phyloP scores from a whole-genome alignment of 2,329 filamentous ascomycete species.

The Mollisiaceae sp. region DNA sequence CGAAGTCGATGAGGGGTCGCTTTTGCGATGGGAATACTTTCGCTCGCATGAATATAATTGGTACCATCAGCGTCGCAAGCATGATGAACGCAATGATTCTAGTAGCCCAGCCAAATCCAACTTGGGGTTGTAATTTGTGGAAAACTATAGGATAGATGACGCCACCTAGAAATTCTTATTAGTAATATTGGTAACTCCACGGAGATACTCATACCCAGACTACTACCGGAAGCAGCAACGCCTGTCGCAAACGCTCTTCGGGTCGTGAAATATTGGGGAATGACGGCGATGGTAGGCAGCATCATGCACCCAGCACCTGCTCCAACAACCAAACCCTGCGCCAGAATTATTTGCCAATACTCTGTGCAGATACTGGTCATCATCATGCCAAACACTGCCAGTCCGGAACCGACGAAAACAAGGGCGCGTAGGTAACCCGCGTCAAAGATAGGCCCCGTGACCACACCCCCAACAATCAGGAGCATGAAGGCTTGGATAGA shows the following conservation, averaged over 20 bases:
- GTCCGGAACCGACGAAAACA: constrained; percentile 34
- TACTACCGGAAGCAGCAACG: constrained; percentile 44
- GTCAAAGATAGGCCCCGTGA: constrained; percentile 36
- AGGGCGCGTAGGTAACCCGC: constrained; percentile 31
- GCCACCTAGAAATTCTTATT: constrained; percentile 39
- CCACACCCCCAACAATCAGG: constrained; percentile 43
- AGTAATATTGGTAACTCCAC: neutral
- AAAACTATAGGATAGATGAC: constrained; percentile 52
- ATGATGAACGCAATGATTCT: constrained; percentile 52
- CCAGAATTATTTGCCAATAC: constrained; percentile 60
- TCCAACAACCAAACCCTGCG: constrained; percentile 58
- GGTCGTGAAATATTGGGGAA: constrained; percentile 55
- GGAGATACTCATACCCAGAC: constrained; percentile 42
- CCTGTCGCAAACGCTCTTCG: constrained; percentile 44
- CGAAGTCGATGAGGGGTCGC: constrained; percentile 27
- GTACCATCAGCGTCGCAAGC: constrained; percentile 45
- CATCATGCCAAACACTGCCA: constrained; percentile 51
- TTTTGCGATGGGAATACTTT: constrained; percentile 27
- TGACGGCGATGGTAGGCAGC: constrained; percentile 65
- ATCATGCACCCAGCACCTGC: constrained; percentile 58
- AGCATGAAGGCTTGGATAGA: constrained; percentile 53
- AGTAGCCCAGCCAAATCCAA: constrained; percentile 52
- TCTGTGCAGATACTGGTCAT: constrained; percentile 45
- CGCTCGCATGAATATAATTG: constrained; percentile 34
- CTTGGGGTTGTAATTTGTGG: constrained; percentile 44